Conservation (phyloP, 2,329 filamentous ascomycete genomes). For the Xylaria sp. region DNA sequence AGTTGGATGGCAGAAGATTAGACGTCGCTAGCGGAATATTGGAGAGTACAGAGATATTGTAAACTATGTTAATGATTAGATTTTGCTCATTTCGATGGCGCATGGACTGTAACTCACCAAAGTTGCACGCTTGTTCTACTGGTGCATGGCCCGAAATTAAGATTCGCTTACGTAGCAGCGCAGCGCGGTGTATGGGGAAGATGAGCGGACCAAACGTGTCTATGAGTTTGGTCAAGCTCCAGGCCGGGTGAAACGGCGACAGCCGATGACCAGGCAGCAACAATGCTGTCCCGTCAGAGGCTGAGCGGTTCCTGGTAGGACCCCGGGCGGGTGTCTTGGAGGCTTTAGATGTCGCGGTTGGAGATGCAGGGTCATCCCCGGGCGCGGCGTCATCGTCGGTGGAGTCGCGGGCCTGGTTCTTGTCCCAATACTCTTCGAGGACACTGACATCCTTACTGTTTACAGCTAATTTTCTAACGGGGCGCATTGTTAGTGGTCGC, state of each 20-base stretch:
- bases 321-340: constrained; percentile 48
- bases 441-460: constrained; percentile 71
- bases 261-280: constrained; percentile 72
- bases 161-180: constrained; percentile 86
- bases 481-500: constrained; percentile 21
- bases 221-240: constrained; percentile 80
- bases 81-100: background rate
- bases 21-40: constrained; percentile 82
- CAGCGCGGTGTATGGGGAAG: constrained; percentile 90
- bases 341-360: constrained; percentile 58
- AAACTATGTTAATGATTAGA: constrained; percentile 69
- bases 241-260: constrained; percentile 84
- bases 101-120: constrained; percentile 68
- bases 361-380: constrained; percentile 63
- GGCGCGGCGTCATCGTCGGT: constrained; percentile 51
- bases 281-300: constrained; percentile 70
- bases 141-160: constrained; percentile 87
- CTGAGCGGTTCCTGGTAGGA: constrained; percentile 68
- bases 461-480: constrained; percentile 67
- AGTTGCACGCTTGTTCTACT: constrained; percentile 86
- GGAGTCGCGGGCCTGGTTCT: constrained; percentile 61
- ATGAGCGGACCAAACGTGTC: constrained; percentile 90
- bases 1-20: constrained; percentile 73
- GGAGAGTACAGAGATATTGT: constrained; percentile 91
- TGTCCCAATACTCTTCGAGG: constrained; percentile 85